Base-by-base conservation (phyloP, 192 early-diverging fungal genomes). In the Diversispora epigaea region DNA sequence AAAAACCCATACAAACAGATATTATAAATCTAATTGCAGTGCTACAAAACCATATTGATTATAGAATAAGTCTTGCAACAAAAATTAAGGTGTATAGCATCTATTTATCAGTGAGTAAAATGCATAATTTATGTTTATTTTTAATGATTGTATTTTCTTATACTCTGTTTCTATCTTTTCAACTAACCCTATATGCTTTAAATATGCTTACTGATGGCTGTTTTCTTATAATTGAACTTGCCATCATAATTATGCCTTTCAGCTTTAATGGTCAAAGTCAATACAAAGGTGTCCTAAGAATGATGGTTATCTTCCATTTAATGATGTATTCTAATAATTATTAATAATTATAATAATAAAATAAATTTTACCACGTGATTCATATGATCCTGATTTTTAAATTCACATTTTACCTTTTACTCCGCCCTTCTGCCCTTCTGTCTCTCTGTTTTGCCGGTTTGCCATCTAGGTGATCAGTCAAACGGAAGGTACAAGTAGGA, bases 271-370 rank as follows among this genome's bases (percentile, higher is more conserved):
- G 40, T 0, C 68, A 54, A 19, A 43, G 11, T 21, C 75, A 76
- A 41, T 68, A 40, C 5, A 75, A 75, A 54, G 39, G n/a, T 32
- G 8, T 76, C 45, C 2, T 76, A 11, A 64, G 62, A 22, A 76
- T 76, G 74, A 68, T 76, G 19, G 64, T 65, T 43, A 55, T 68
- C 4, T 76, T 76, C 15, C 74, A 76, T 6, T 64, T 69, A 76
- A 49, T 49, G 0, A 10, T 49, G 47, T 10, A 49, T 10, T 49
- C 12, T 49, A 49, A 17, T n/a, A n/a, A n/a, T n/a, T n/a, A n/a
- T n/a, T n/a, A n/a, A n/a, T n/a, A n/a, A n/a, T n/a, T n/a, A n/a
- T n/a, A n/a, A n/a, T n/a, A n/a, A n/a, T n/a, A n/a, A n/a, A n/a
- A n/a, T n/a, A n/a, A n/a, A n/a, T n/a, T n/a, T n/a, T n/a, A n/a